Conservation (phyloP, 352 stramenopile species). For the Phytophthora citricola region DNA sequence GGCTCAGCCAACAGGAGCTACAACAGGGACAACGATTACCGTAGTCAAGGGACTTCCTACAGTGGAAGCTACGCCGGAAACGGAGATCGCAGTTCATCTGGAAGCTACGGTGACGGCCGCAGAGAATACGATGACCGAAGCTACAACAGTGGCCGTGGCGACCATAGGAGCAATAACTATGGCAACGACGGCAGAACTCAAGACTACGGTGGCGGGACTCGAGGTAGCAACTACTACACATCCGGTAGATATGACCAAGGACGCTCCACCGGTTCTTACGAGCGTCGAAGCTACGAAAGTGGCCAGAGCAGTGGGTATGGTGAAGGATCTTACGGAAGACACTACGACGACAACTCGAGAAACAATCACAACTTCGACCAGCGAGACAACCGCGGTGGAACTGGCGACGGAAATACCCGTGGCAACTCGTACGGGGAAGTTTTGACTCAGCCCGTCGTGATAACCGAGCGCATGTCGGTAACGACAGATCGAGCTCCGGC, state of each 20-base stretch:
- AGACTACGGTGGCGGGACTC: conserved; percentile 4
- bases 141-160: not conserved
- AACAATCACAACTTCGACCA: not conserved
- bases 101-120: not conserved
- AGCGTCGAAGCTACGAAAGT: not conserved
- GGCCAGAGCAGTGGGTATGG: not conserved
- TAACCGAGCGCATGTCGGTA: conserved; percentile 1
- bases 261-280: not conserved
- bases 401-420: not conserved
- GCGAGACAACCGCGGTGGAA: not conserved
- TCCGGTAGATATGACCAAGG: conserved; percentile 18
- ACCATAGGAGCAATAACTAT: not conserved
- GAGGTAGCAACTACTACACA: conserved; percentile 9
- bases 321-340: not conserved
- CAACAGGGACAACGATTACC: conserved; percentile 8
- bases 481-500: not conserved
- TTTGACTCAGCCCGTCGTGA: not conserved
- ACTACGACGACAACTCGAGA: conserved; percentile 11
- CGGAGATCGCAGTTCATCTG: conserved; percentile 5
- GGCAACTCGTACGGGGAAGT: not conserved
- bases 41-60: conserved; percentile 16
- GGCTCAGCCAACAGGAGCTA: conserved; percentile 3
- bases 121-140: not conserved
- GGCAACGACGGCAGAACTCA: not conserved
- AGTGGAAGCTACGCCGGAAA: not conserved